phyloP scores from a whole-genome alignment of 129 eudicot species.

The Mikania micrantha region DNA sequence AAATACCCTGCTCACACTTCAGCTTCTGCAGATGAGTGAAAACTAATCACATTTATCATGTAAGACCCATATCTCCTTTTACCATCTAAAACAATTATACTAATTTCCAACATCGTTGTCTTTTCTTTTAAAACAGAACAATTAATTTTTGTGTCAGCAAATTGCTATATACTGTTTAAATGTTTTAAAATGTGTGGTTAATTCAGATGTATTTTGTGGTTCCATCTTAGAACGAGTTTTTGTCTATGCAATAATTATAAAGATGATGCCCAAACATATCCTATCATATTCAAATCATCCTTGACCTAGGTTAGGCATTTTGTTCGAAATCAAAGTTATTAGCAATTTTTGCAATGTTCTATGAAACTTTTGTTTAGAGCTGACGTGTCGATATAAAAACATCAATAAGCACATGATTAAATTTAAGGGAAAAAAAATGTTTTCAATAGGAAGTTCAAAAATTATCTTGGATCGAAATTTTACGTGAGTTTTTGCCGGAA shows the following conservation, averaged over 20 bases:
- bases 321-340: too few relatives aligned
- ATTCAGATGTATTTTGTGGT: background rate
- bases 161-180: background rate
- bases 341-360: too few relatives aligned
- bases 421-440: too few relatives aligned
- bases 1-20: constrained; percentile 38
- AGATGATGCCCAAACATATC: background rate
- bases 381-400: too few relatives aligned
- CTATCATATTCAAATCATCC: background rate
- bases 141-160: background rate
- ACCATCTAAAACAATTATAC: background rate
- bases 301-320: background rate
- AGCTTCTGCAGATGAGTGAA: constrained; percentile 41
- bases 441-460: too few relatives aligned
- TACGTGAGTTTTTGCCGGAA: too few relatives aligned
- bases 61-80: background rate
- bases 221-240: background rate
- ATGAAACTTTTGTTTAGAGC: too few relatives aligned
- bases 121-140: background rate
- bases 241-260: background rate
- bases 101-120: background rate
- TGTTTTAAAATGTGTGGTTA: background rate
- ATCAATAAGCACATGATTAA: too few relatives aligned
- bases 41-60: background rate
- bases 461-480: too few relatives aligned